A percentile compares a stretch with the other conserved stretches of the same genome.
Conservation (phyloP, 805 yeast species). For the Blastobotrys americana region DNA sequence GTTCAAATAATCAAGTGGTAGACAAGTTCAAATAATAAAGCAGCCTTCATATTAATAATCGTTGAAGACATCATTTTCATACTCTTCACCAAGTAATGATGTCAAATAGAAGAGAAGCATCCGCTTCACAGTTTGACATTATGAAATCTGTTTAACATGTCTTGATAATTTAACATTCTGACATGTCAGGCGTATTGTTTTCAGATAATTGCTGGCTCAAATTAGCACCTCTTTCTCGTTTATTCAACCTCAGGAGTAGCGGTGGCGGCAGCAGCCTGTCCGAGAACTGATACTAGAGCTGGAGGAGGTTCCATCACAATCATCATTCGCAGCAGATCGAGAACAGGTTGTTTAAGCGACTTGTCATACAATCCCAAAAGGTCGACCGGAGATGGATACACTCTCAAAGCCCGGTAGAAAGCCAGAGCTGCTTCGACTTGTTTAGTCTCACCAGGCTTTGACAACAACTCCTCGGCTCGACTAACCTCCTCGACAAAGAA, state of each 20-base stretch:
- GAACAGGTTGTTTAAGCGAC: slow-evolving; percentile 72
- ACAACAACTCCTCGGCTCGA: slow-evolving; percentile 73
- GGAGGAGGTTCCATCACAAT: slow-evolving; percentile 83
- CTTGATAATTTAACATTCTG: no score
- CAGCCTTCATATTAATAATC: no score
- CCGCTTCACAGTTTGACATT: no score
- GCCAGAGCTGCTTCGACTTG: slow-evolving; percentile 71
- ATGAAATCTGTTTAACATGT: no score
- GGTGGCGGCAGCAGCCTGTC: slow-evolving; percentile 32
- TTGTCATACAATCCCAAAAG: slow-evolving; percentile 84
- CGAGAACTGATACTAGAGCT: slow-evolving; percentile 61
- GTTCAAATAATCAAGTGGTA: no score
- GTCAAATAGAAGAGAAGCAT: no score
- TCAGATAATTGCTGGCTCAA: no score
- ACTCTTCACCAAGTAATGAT: no score
- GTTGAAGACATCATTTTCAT: no score
- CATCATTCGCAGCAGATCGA: slow-evolving; percentile 80
- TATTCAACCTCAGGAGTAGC: slow-evolving; percentile 1
- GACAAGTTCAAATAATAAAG: no score
- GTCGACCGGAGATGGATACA: slow-evolving; percentile 93
- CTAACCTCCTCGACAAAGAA: slow-evolving; percentile 80
- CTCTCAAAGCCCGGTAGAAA: slow-evolving; percentile 88
- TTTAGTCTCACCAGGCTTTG: slow-evolving; percentile 52
- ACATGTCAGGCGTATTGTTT: no score
- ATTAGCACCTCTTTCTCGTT: no score